Evolutionary conservation across 331 rosid species (phyloP).

Genomic region (Rhamnella rubrinervis): DNA sequence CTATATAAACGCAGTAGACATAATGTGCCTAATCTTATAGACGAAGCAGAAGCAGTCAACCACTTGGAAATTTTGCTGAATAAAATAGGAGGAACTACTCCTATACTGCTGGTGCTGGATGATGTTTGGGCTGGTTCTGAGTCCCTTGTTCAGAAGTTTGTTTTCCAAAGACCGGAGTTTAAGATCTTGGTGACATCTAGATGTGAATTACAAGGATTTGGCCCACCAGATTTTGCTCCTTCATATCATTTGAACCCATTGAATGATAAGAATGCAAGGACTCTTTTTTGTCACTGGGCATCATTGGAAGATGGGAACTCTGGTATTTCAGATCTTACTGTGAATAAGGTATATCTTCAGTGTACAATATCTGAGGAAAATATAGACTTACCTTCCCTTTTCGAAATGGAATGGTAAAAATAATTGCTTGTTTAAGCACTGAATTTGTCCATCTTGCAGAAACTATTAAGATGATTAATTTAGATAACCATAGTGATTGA

Average conservation of each 20-base stretch:
- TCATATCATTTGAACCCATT: conserved; percentile 32
- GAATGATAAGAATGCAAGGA: conserved; percentile 28
- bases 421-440: neutral
- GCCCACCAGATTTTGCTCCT: neutral
- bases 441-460: neutral
- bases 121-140: conserved; percentile 57
- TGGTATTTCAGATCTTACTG: conserved; percentile 25
- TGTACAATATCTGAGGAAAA: neutral
- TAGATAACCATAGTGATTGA: neutral
- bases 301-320: conserved; percentile 22
- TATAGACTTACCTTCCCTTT: neutral
- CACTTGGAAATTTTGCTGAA: conserved; percentile 27
- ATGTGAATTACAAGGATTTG: conserved; percentile 36
- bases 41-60: conserved; percentile 35
- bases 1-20: conserved; percentile 27
- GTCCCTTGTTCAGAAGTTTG: conserved; percentile 39
- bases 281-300: conserved; percentile 46
- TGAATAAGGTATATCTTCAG: conserved; percentile 37
- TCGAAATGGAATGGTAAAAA: neutral
- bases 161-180: conserved; percentile 23
- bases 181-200: conserved; percentile 73
- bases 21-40: conserved; percentile 31
- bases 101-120: conserved; percentile 50
- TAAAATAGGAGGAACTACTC: conserved; percentile 16
- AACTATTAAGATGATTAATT: neutral